These are phyloP conservation scores for Sequoia sempervirens DNA, from an alignment of 75 land plant species.

Conservation along the genomic window DNA sequence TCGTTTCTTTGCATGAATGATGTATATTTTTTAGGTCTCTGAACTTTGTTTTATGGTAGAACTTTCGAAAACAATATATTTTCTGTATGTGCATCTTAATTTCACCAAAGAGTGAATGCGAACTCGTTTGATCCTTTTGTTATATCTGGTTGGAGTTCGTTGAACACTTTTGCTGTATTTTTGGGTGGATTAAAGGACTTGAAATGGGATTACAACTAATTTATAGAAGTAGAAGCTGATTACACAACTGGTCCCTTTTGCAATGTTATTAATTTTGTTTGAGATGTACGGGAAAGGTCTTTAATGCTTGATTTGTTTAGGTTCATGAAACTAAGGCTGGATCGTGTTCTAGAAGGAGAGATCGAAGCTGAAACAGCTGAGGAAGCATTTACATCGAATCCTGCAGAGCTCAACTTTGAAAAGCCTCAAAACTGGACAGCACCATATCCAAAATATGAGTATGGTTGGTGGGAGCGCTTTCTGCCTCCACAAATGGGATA, in stretches of 20 bases:
- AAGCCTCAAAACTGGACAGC: constrained; percentile 72
- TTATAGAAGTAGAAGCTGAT: background rate
- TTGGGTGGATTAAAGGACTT: background rate
- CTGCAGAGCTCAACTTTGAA: constrained; percentile 45
- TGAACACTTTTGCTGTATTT: background rate
- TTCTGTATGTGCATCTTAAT: background rate
- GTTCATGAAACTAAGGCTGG: constrained; percentile 92
- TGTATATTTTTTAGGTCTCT: background rate
- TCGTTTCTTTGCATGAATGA: background rate
- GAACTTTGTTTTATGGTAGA: background rate
- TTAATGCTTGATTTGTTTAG: constrained; percentile 27
- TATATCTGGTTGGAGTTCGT: background rate
- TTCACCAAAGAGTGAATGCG: background rate
- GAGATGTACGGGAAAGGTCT: background rate
- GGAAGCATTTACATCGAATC: constrained; percentile 63
- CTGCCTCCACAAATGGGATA: constrained; percentile 30
- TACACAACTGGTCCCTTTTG: background rate
- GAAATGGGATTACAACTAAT: background rate
- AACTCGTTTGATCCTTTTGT: background rate
- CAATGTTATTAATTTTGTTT: background rate
- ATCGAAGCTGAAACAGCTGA: constrained; percentile 59
- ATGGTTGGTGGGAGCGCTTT: constrained; percentile 71
- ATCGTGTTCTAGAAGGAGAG: constrained; percentile 69
- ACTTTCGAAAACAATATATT: background rate
- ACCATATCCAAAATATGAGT: constrained; percentile 70